These are phyloP conservation scores for Thymus mandschuricus DNA, from an alignment of 257 asterid genomes.

Conservation along the genomic window DNA sequence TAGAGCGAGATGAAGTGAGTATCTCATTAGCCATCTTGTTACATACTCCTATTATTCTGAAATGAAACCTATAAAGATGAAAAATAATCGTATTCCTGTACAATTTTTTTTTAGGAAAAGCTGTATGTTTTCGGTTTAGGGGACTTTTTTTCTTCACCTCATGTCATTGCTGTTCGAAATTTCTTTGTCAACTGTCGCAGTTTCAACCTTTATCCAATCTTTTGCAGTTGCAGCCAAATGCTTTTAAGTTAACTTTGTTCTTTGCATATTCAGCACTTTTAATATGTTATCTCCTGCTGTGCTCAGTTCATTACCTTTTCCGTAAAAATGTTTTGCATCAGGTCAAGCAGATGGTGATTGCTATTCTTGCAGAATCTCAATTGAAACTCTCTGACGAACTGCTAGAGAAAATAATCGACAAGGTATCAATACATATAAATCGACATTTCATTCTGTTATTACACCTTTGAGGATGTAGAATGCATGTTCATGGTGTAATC, in stretches of 20 bases:
- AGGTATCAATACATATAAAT: constrained; percentile 37
- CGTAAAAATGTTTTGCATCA: constrained; percentile 28
- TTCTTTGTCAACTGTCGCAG: neutral
- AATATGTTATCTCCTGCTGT: neutral
- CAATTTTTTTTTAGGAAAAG: no score
- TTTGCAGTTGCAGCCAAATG: neutral
- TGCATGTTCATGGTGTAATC: neutral
- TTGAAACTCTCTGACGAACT: constrained; percentile 59
- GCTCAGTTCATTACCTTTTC: neutral
- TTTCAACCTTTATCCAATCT: neutral
- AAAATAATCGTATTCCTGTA: no score
- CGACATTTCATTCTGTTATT: neutral
- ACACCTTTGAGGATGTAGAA: neutral
- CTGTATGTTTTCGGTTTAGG: no score
- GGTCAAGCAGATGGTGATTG: constrained; percentile 82
- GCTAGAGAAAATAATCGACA: constrained; percentile 75
- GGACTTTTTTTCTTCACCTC: neutral
- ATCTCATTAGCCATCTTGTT: neutral
- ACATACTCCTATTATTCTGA: no score
- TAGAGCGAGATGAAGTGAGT: constrained; percentile 59
- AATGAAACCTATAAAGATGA: no score
- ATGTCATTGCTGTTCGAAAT: neutral
- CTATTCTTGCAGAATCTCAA: constrained; percentile 65
- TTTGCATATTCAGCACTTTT: neutral
- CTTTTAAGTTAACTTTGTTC: neutral